Conservation (phyloP, 352 stramenopile species). For the Phytopythium helicoides region DNA sequence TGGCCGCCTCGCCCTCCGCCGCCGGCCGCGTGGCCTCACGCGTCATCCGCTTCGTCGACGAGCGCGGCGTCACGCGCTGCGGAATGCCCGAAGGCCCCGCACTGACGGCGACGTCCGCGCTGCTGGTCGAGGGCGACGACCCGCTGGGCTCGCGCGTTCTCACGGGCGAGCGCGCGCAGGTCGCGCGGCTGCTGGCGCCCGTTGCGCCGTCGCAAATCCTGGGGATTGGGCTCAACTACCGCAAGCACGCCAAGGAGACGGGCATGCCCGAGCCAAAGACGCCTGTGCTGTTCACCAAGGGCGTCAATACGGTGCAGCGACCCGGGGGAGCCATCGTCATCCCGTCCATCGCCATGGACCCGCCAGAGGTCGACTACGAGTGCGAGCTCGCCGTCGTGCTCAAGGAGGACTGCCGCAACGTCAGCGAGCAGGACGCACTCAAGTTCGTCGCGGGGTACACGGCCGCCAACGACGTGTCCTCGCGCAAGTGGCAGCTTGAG, state of each 20-base stretch:
- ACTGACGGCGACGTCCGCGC: slow-evolving; percentile 32
- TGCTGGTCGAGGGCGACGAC: slow-evolving; percentile 65
- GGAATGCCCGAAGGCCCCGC: slow-evolving; percentile 42
- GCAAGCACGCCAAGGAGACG: slow-evolving; percentile 82
- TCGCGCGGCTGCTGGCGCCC: slow-evolving; percentile 72
- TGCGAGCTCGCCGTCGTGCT: slow-evolving; percentile 88
- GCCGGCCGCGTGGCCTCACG: too few relatives aligned
- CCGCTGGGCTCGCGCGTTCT: slow-evolving; percentile 57
- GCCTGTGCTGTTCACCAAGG: slow-evolving; percentile 89
- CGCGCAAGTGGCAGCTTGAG: slow-evolving; percentile 82
- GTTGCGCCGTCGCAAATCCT: slow-evolving; percentile 81
- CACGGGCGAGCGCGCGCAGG: slow-evolving; percentile 52
- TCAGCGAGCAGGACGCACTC: slow-evolving; percentile 79
- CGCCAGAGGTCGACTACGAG: slow-evolving; percentile 75
- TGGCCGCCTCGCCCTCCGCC: too few relatives aligned
- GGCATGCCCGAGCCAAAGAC: slow-evolving; percentile 78
- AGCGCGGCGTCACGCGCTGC: slow-evolving; percentile 51
- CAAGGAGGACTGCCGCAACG: slow-evolving; percentile 74
- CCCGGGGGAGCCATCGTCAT: slow-evolving; percentile 78
- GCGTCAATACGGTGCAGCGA: slow-evolving; percentile 68
- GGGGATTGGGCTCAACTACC: slow-evolving; percentile 89
- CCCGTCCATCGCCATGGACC: slow-evolving; percentile 57
- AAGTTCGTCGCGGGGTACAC: slow-evolving; percentile 88
- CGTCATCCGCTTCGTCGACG: slow-evolving; percentile 69
- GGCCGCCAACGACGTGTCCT: slow-evolving; percentile 85